Evolutionary conservation across 2,329 filamentous ascomycete species (phyloP), one percentile per base, ranked within the genome.

Genomic region (Truncatella angustata): DNA sequence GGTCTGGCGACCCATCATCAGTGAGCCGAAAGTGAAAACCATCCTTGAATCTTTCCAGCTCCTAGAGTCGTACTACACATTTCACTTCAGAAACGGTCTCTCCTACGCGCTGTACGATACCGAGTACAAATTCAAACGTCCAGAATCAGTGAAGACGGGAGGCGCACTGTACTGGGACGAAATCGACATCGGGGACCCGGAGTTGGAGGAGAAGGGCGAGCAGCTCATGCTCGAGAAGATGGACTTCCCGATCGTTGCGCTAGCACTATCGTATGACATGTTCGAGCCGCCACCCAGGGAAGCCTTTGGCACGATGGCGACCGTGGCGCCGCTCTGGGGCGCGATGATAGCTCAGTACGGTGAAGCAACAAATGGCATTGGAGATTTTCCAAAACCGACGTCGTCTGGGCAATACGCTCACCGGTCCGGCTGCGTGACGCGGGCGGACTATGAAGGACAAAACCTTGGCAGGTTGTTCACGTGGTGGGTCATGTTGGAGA

Each of bases 81-180:
- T 42, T 20, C 24, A 36, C 16, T 34, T 61, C 20, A 51, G 56
- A 32, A 62, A 57, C 36, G 59, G 58, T n/a, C 56, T 62, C 10
- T 61, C 58, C 1, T 63, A 58, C 46, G 56, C 52, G 39, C 53
- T 63, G 20, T 62, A 56, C 54, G 59, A 63, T 40, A 60, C 57
- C 40, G 55, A 62, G 28, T 63, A 60, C 35, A 49, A 50, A 10
- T 62, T 58, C 46, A 59, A 56, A 49, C 50, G 49, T 5, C 49
- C 58, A 9, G 58, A 58, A 49, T 60, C 59, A 4, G 56, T 49
- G 7, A 50, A 48, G 2, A 56, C 50, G 7, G 58, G 60, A 11
- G 60, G 59, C 10, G 55, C 52, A 6, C 51, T 58, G 30, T 62
- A 60, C 53, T 63, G 60, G 59, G 49, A 58, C n/a, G 59, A 62